Base-by-base conservation (phyloP, 805 yeast species). In the Yarrowia keelungensis region DNA sequence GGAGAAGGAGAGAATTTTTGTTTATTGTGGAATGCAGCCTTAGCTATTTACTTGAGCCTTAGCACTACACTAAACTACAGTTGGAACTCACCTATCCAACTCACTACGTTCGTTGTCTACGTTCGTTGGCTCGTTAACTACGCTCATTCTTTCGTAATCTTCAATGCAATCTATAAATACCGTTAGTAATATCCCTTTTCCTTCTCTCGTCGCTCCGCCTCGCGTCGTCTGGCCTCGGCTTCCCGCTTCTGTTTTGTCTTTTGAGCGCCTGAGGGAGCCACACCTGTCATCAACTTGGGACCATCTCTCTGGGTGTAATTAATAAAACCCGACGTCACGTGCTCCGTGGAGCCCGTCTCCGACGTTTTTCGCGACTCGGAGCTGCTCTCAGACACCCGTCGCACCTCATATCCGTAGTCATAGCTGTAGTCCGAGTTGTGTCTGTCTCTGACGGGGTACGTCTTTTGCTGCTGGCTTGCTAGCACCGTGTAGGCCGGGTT, bases 161-260 rank as follows among this genome's bases (percentile, higher is more conserved):
- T 38, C 39, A 41, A 59, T 59, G 65, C 65, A 59, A 15, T 58
- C 50, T 43, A 59, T 59, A 59, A 43, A 45, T 43, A 59, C 58
- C 49, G 65, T 59, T 59, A 59, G 65, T 59, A 59, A 56, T 56
- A 56, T 56, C 64, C 62, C 38, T 41, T 32, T 22, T 54, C 62
- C 45, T 32, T 58, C 10, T 32, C 49, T 11, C 41, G 32, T 9
- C 51, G 32, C 42, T 62, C 56, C 19, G 45, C 38, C 43, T 65
- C 68, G 5, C 61, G 42, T 11, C 61, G 3, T 35, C 68, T n/a
- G 12, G 59, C 68, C 51, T 65, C 68, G 3, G 61, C 61, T 7
- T 65, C 68, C 4, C 68, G 61, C 50, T 53, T 65, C 50, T 50
- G 50, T 16, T 65, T 65, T 3, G 68, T 65, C 22, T 65, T 65